Evolutionary conservation across 345 rosid species (phyloP).

Genomic region (Eutrema heterophyllum): DNA sequence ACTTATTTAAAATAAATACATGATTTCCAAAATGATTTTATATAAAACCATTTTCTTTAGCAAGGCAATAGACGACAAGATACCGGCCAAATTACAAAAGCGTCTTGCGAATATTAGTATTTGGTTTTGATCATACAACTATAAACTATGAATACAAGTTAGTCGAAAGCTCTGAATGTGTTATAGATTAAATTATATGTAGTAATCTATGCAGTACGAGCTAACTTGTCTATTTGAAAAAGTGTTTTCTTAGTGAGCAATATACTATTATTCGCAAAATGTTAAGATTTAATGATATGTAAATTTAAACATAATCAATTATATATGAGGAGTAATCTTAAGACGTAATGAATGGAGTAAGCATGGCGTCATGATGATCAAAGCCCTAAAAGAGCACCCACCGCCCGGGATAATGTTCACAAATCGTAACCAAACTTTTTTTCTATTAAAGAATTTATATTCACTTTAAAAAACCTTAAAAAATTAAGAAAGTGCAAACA

Average conservation of each 20-base stretch:
- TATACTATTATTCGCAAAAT: neutral
- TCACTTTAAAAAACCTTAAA: slow-evolving; percentile 17
- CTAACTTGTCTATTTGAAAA: neutral
- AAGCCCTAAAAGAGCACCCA: slow-evolving; percentile 36
- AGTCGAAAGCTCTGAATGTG: neutral
- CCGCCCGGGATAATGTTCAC: slow-evolving; percentile 24
- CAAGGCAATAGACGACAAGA: neutral
- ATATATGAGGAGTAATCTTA: neutral
- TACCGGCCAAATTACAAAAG: neutral
- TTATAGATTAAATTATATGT: neutral
- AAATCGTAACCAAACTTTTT: slow-evolving; percentile 18
- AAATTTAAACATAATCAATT: neutral
- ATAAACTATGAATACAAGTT: neutral
- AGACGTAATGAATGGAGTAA: slow-evolving; percentile 11
- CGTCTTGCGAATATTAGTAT: neutral
- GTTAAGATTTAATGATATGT: neutral
- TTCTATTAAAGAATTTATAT: slow-evolving; percentile 11
- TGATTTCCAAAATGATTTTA: neutral
- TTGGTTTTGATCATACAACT: neutral
- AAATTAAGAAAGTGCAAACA: slow-evolving; percentile 26
- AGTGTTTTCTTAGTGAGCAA: neutral
- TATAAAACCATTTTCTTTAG: neutral
- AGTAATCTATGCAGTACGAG: neutral
- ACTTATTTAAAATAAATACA: neutral
- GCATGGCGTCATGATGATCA: slow-evolving; percentile 33